Conservation (phyloP, 2,329 filamentous ascomycete genomes). For the Colletotrichum sp. region DNA sequence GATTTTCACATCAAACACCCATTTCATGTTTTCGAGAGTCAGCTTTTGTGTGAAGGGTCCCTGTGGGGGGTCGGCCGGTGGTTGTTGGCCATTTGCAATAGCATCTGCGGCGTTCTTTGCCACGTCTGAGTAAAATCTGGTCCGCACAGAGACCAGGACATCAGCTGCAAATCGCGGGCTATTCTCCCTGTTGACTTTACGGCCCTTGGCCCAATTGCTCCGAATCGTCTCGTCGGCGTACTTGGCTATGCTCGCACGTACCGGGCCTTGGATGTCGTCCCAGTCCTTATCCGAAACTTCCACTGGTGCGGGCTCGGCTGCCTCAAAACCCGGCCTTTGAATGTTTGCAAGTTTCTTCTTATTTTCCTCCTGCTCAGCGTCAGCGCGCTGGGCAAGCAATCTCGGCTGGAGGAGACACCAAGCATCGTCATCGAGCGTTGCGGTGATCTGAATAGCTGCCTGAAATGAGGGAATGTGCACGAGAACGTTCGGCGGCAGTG, state of each 20-base stretch:
- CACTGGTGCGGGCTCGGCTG: conserved; percentile 29
- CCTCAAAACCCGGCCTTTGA: conserved; percentile 33
- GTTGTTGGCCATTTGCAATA: conserved; percentile 49
- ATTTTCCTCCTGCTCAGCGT: conserved; percentile 65
- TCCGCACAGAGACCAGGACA: conserved; percentile 70
- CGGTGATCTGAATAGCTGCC: conserved; percentile 72
- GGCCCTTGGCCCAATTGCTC: conserved; percentile 68
- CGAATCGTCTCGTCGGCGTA: conserved; percentile 75
- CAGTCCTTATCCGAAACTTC: conserved; percentile 71
- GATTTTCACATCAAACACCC: conserved; percentile 80
- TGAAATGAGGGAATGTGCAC: conserved; percentile 76
- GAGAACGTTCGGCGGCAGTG: conserved; percentile 66
- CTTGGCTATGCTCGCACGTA: conserved; percentile 67
- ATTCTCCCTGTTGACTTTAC: conserved; percentile 66
- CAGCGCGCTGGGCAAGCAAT: conserved; percentile 68
- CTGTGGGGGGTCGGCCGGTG: conserved; percentile 52
- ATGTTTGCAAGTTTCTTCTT: conserved; percentile 38
- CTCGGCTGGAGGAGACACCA: conserved; percentile 75
- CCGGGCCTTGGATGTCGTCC: conserved; percentile 72
- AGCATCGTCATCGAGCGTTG: conserved; percentile 69
- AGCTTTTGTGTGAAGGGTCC: conserved; percentile 66
- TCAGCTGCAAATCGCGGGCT: conserved; percentile 74
- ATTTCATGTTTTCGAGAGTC: conserved; percentile 86
- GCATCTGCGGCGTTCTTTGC: conserved; percentile 56
- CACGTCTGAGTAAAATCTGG: conserved; percentile 68